Percentiles rank a stretch among this genome's conserved stretches.
phyloP scores from a whole-genome alignment of 139 green algal genomes.

The Astrephomene gubernaculifera region DNA sequence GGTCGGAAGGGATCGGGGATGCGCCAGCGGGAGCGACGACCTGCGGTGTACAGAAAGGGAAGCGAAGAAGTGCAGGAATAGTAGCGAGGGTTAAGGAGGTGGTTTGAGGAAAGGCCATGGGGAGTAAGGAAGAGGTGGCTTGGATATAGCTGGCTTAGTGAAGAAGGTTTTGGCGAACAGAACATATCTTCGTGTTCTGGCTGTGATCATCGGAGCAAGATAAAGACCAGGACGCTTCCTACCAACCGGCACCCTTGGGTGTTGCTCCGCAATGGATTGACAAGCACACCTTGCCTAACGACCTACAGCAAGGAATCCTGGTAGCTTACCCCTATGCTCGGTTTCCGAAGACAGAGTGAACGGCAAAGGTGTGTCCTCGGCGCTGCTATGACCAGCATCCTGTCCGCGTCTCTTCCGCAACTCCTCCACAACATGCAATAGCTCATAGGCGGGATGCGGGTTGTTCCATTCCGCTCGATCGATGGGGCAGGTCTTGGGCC shows the following conservation, averaged over 20 bases:
- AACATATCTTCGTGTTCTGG: not conserved
- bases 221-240: not conserved
- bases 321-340: not conserved
- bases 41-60: not conserved
- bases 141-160: not conserved
- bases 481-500: constrained; percentile 6
- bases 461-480: constrained; percentile 10
- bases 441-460: constrained; percentile 22
- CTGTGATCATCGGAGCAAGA: not conserved
- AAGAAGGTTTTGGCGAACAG: not conserved
- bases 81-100: not conserved
- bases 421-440: constrained; percentile 3
- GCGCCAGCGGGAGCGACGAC: not conserved
- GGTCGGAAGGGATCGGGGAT: constrained; percentile 13
- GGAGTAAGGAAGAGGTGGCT: not conserved
- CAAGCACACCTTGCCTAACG: not conserved
- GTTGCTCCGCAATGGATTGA: not conserved
- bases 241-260: not conserved
- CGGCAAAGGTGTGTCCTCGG: not conserved
- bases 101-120: not conserved
- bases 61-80: not conserved
- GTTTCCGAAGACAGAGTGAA: not conserved
- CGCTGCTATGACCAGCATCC: not conserved
- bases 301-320: not conserved
- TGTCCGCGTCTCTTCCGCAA: not conserved